phyloP scores from a whole-genome alignment of 2,329 filamentous ascomycete species.

The Metarhizium rileyi region DNA sequence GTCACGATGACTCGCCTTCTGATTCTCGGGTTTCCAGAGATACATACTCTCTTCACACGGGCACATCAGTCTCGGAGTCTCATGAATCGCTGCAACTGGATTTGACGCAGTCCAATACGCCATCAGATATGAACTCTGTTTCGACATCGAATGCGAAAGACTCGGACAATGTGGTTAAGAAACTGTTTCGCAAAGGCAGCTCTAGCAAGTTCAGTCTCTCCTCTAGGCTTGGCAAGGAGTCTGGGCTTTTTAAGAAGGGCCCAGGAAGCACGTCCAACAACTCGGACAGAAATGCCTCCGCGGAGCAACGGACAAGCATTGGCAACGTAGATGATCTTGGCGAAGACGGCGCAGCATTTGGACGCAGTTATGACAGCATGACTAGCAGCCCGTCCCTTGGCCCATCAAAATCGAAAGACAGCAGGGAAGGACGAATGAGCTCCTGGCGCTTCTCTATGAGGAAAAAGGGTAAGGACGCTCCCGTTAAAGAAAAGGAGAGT shows the following conservation, averaged over 20 bases:
- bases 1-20: slow-evolving; percentile 37
- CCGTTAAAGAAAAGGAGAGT: slow-evolving; percentile 38
- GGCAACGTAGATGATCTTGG: slow-evolving; percentile 44
- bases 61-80: slow-evolving; percentile 49
- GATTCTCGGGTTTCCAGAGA: slow-evolving; percentile 48
- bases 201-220: slow-evolving; percentile 56
- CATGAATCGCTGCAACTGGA: slow-evolving; percentile 49
- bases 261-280: slow-evolving; percentile 46
- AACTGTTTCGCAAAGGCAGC: slow-evolving; percentile 56
- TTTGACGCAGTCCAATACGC: slow-evolving; percentile 43
- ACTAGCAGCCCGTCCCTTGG: slow-evolving; percentile 48
- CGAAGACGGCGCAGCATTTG: slow-evolving; percentile 33
- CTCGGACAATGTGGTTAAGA: slow-evolving; percentile 47
- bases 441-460: slow-evolving; percentile 49
- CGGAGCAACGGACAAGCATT: slow-evolving; percentile 46
- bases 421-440: slow-evolving; percentile 39
- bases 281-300: slow-evolving; percentile 46
- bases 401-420: slow-evolving; percentile 35
- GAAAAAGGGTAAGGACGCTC: slow-evolving; percentile 45
- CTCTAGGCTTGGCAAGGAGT: slow-evolving; percentile 44
- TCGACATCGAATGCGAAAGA: slow-evolving; percentile 34
- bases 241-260: slow-evolving; percentile 48
- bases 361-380: slow-evolving; percentile 46
- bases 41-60: slow-evolving; percentile 46
- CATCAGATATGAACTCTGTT: slow-evolving; percentile 40